Base-by-base conservation (phyloP, 2,329 filamentous ascomycete genomes). In the Fusarium coicis region DNA sequence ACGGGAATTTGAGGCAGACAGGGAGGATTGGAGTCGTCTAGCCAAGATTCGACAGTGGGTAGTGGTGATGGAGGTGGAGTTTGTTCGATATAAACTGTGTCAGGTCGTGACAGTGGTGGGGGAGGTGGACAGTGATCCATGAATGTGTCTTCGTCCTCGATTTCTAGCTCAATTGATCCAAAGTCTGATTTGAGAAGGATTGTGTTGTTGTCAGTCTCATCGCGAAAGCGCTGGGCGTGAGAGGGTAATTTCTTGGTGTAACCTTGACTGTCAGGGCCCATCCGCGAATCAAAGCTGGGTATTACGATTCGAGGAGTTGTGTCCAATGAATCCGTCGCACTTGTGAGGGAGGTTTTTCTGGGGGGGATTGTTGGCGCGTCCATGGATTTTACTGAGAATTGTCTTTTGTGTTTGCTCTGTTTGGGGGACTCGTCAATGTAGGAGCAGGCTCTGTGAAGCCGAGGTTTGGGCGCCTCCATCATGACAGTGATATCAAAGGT, bases 21-120 rank as follows among this genome's bases (percentile, higher is more conserved):
- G 2, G 79, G 75, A 37, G 78, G 78, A 10, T 79, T 68, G 60
- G 78, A 78, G 68, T 79, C 77, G 50, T 82, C 77, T 2, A 83
- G 73, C 80, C 81, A 82, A 10, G 81, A 80, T 52, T 83, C 79
- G 18, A 84, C 79, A 11, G 77, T 82, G 5, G 80, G 78, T 14
- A 80, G 63, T 14, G 80, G 81, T 18, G 81, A 83, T 7, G 80
- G 79, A 6, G 82, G 80, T 28, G 80, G 79, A 7, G 80, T 80
- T 36, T 80, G 72, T 36, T 79, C 78, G 18, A 80, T 78, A 37
- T 79, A 81, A 10, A 79, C 74, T 10, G 75, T 78, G 9, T 68
- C 72, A 46, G 70, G 67, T 28, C 71, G 63, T 18, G 67, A 73
- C 42, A 63, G 53, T 50, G 68, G 56, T 23, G 42, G 57, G 36